Evolutionary conservation across 2,329 filamentous ascomycete genomes (phyloP), one percentile per base, ranked within the genome.

Genomic region (Tothia fuscella): DNA sequence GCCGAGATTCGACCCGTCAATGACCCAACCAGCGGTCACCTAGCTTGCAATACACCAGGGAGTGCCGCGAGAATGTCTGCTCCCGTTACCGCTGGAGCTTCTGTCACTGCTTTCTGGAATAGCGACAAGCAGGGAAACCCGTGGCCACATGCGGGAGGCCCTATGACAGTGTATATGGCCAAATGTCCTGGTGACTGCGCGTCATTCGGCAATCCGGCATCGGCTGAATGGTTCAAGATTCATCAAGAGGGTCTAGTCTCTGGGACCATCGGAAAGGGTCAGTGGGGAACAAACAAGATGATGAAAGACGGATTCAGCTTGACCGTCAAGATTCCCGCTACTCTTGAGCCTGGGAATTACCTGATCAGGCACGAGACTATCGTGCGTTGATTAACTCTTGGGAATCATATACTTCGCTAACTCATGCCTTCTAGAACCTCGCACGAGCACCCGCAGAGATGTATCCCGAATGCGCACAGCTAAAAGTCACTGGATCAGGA

Each of bases 381-480:
- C 14, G 29, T 41, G 16, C 24, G 39, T 14, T 20, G 12, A 14
- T 6, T 4, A 14, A 5, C 22, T 35, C 9, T 19, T 9, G n/a
- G 10, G 13, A 9, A 9, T 5, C 10, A 12, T 5, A 28, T 16
- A 3, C 6, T 68, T 67, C 25, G 17, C 3, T 28, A 28, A 31
- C 37, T 39, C 2, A 39, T 13, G 7, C 2, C 21, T 22, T 13
- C 9, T 29, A 39, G 37, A 39, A 39, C n/a, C 37, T 39, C 21
- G 37, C 37, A 19, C 24, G 37, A 6, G 37, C 37, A 13, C 37
- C 37, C 19, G 68, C 68, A 2, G 70, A 68, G 59, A 62, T 61
- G 52, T 73, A 68, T 53, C 68, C 62, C 25, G 66, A 70, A 56
- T 74, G 70, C 49, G 50, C 71, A 40, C 71, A 70, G 53, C 55